Evolutionary conservation across 441 rosid genomes (phyloP), one percentile per base, ranked within the genome.

Genomic region (Viola pubescens): DNA sequence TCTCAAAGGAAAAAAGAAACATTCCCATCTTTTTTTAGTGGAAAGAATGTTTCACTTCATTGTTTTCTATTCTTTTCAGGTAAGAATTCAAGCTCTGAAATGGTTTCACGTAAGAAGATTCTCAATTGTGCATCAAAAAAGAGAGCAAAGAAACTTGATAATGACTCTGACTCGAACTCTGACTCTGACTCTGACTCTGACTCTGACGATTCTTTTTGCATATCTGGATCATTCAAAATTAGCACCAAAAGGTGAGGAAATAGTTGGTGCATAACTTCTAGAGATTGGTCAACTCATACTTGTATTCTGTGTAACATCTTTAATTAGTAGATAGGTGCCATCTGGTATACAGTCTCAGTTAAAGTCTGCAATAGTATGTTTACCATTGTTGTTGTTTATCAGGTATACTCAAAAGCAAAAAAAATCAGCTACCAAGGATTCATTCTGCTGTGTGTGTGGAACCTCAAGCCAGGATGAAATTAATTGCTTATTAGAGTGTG

Each of bases 371-470:
- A 2, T 26, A 26, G 34, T 26, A 26, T 26, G 34, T 26, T 26
- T 26, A 26, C 34, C 34, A 2, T 26, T 26, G 34, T 54, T 65
- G 45, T 55, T 60, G 11, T 59, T 19, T 46, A 47, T 52, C 76
- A 81, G 86, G 57, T 54, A 56, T 56, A 52, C 54, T 26, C 55
- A 42, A 45, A 74, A 67, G 54, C 61, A 14, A 16, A 56, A 48
- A 56, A 50, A 14, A 10, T 48, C 73, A 52, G 12, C 38, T 47
- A 19, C 26, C 19, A 66, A 66, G 41, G 73, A 75, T 64, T 71
- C 60, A 59, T 71, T 73, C 53, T 81, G 86, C 77, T 73, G 77
- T 61, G 79, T 81, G 14, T 79, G 83, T 69, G 76, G 79, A 63
- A 74, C 78, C 69, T 77, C 79, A 62, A 73, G 66, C 50, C 61